These are phyloP conservation scores for Yarrowia bubula DNA, from an alignment of 805 yeast species.

Conservation along the genomic window DNA sequence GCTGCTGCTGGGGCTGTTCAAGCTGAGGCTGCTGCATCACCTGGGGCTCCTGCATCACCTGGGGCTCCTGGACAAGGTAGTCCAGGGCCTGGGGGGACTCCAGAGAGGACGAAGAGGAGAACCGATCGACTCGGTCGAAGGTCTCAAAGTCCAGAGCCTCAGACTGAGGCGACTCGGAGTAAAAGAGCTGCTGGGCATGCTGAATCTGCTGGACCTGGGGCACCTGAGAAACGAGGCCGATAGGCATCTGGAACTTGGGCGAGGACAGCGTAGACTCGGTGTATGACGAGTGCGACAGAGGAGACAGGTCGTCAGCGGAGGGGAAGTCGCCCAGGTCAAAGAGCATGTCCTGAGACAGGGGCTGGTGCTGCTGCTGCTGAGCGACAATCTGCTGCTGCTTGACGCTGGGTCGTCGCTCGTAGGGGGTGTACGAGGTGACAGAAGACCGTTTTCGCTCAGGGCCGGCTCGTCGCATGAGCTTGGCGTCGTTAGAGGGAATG, in stretches of 20 bases:
- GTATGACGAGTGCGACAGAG: constrained; percentile 20
- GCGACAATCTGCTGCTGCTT: constrained; percentile 27
- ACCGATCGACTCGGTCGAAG: constrained; percentile 13
- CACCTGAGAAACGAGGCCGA: neutral
- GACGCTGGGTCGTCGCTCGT: constrained; percentile 19
- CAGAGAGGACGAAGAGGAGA: constrained; percentile 6
- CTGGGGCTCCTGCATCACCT: constrained; percentile 5
- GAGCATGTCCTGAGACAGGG: constrained; percentile 18
- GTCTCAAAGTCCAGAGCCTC: constrained; percentile 16
- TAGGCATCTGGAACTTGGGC: constrained; percentile 26
- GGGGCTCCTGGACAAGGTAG: constrained; percentile 15
- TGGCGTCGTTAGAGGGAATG: constrained; percentile 1
- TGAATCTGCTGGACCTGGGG: neutral
- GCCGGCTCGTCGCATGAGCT: constrained; percentile 15
- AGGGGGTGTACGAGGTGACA: constrained; percentile 9
- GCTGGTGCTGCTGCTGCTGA: constrained; percentile 27
- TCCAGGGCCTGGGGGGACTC: constrained; percentile 23
- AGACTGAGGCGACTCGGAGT: constrained; percentile 13
- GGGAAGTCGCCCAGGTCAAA: constrained; percentile 21
- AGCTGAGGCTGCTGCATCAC: neutral
- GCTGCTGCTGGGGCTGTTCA: neutral
- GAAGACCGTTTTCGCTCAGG: constrained; percentile 21
- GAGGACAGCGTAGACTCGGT: constrained; percentile 20
- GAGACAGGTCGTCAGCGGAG: constrained; percentile 18
- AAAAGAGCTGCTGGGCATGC: constrained; percentile 16